Evolutionary conservation across 2,329 filamentous ascomycete species (phyloP).

Genomic region (Colletotrichum camelliae): DNA sequence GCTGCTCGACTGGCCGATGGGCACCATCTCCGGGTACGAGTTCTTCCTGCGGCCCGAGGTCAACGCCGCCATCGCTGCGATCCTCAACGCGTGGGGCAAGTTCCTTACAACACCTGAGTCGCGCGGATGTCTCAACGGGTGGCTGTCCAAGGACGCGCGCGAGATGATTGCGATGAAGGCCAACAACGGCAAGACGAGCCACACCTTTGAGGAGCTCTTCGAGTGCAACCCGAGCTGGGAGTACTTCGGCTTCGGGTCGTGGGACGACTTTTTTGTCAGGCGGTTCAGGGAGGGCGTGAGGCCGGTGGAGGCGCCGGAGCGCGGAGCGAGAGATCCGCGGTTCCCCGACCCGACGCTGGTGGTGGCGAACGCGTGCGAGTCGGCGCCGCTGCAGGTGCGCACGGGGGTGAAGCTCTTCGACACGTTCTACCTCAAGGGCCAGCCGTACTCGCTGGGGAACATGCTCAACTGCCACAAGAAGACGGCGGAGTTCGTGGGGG

Average conservation of each 20-base stretch:
- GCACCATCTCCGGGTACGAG: slow-evolving; percentile 55
- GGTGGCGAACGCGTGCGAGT: slow-evolving; percentile 71
- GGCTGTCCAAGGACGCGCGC: slow-evolving; percentile 24
- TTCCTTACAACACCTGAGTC: slow-evolving; percentile 27
- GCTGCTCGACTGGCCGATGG: slow-evolving; percentile 65
- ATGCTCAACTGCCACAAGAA: slow-evolving; percentile 65
- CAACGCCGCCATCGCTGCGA: slow-evolving; percentile 55
- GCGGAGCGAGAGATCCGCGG: slow-evolving; percentile 36
- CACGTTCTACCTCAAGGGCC: slow-evolving; percentile 71
- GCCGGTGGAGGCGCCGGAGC: slow-evolving; percentile 61
- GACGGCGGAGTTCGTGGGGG: slow-evolving; percentile 61
- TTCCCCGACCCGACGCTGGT: slow-evolving; percentile 27
- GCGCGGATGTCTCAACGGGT: slow-evolving; percentile 24
- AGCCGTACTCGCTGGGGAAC: slow-evolving; percentile 69
- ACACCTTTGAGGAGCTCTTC: slow-evolving; percentile 65
- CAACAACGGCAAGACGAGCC: slow-evolving; percentile 44
- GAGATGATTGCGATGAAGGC: slow-evolving; percentile 32
- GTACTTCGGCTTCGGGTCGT: slow-evolving; percentile 67
- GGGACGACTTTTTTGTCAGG: slow-evolving; percentile 75
- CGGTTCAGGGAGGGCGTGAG: slow-evolving; percentile 57
- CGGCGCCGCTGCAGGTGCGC: slow-evolving; percentile 59
- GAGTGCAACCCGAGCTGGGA: slow-evolving; percentile 59
- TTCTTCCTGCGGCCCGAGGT: slow-evolving; percentile 59
- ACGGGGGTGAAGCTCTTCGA: slow-evolving; percentile 60
- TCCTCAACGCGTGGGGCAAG: slow-evolving; percentile 51